Conservation (phyloP, 2,329 filamentous ascomycete species). For the Fusarium incarnatum region DNA sequence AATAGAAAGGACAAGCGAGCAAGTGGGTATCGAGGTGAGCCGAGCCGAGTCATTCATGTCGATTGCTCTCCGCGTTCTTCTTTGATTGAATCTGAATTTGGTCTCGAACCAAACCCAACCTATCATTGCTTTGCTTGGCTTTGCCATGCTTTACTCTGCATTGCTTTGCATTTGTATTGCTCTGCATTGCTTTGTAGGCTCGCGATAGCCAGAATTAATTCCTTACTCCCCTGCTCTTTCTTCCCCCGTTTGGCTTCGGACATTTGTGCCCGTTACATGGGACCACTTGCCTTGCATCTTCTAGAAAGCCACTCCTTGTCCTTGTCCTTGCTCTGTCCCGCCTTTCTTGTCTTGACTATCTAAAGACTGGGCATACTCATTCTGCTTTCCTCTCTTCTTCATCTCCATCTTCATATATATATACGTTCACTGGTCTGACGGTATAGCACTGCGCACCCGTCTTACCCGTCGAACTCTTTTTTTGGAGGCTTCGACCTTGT, state of each 20-base stretch:
- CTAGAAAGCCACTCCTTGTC: constrained; percentile 37
- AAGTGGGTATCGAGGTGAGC: constrained; percentile 48
- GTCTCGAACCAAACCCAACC: constrained; percentile 31
- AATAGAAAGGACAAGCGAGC: constrained; percentile 35
- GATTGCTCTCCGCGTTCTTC: constrained; percentile 45
- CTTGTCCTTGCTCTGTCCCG: constrained; percentile 12
- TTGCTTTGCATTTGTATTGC: constrained; percentile 19
- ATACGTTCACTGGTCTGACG: constrained; percentile 11
- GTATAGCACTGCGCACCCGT: constrained; percentile 25
- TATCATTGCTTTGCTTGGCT: constrained; percentile 23
- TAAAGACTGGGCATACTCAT: not conserved
- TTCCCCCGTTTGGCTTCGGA: constrained; percentile 21
- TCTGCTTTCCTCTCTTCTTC: constrained; percentile 27
- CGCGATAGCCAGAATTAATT: constrained; percentile 43
- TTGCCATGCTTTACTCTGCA: not conserved
- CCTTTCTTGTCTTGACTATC: not conserved
- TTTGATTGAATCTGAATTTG: constrained; percentile 38
- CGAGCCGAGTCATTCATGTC: constrained; percentile 51
- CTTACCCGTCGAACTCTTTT: constrained; percentile 33
- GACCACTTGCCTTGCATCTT: constrained; percentile 41
- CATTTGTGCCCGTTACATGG: constrained; percentile 29
- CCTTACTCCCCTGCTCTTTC: constrained; percentile 35
- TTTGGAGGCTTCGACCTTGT: constrained; percentile 38
- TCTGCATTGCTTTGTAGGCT: constrained; percentile 40
- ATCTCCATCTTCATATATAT: constrained; percentile 11